Base-by-base conservation (phyloP, 352 stramenopile genomes). In the Thalassiosira mediterranea region DNA sequence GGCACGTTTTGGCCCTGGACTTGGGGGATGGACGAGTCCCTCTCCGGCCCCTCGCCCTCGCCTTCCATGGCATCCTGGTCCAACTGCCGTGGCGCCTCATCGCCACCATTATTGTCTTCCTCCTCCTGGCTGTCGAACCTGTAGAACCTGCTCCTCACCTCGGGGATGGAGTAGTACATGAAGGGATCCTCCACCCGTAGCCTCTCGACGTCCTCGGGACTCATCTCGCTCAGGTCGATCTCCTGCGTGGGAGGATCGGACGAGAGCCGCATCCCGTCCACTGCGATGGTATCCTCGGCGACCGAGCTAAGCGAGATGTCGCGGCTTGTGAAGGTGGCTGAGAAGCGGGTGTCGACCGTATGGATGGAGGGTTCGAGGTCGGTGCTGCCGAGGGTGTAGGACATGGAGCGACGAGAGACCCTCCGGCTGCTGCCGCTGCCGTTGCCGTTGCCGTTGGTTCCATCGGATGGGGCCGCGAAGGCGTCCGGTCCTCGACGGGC, bases 141-240 rank as follows among this genome's bases (percentile, higher is more conserved):
- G 37, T 60, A 60, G 21, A 17, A 21, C 5, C 26, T 1, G 13
- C 11, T 17, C 25, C 37, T 60, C 13, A 42, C 37, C 7, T 37
- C 52, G 3, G 52, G 52, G 23, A 60, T 60, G 3, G 25, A 44
- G 40, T 46, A 60, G 38, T 60, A 60, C 32, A 60, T 28, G 25
- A 60, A 60, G 0, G 52, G 52, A 60, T 60, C 52, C 10, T 40
- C 52, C 11, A n/a, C 4, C 13, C 38, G 32, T 21, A 60, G 13
- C 8, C 17, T 2, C 3, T 60, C 13, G 5, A 60, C 25, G 38
- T 60, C 52, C 10, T 60, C 1, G 11, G 8, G 8, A 4, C 23
- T 25, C 25, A 42, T 26, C 4, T 60, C 11, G 37, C 51, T 60
- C 11, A 60, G 31, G 51, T 60, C 51, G 23, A 60, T 34, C 19